A percentile compares a stretch with the other conserved stretches of the same genome.
phyloP scores from a whole-genome alignment of 306 rosid species.

The Lathyrus tuberosus region DNA sequence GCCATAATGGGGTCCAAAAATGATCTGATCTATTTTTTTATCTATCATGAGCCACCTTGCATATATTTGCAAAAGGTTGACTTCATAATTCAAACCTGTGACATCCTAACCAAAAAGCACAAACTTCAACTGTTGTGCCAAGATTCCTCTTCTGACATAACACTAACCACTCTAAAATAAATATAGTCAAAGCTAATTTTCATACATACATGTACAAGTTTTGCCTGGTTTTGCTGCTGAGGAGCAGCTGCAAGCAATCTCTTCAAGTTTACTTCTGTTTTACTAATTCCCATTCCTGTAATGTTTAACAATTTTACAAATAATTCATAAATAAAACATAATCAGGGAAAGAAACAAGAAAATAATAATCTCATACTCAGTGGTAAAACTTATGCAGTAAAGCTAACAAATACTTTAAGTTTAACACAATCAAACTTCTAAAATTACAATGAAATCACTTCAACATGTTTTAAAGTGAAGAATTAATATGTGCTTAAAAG shows the following conservation, averaged over 20 bases:
- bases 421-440: not conserved
- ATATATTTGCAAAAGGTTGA: no score
- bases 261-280: slow-evolving; percentile 83
- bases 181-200: slow-evolving; percentile 3
- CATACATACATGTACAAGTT: slow-evolving; percentile 78
- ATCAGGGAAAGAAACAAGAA: slow-evolving; percentile 17
- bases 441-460: not conserved
- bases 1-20: no score
- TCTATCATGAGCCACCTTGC: no score
- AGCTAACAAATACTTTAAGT: not conserved
- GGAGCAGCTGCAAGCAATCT: slow-evolving; percentile 88
- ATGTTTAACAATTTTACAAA: slow-evolving; percentile 5
- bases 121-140: no score
- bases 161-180: slow-evolving; percentile 1
- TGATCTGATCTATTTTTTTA: no score
- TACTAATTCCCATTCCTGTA: slow-evolving; percentile 76
- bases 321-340: slow-evolving; percentile 14
- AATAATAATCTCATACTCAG: slow-evolving; percentile 10
- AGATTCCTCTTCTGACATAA: slow-evolving; percentile 22
- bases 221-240: slow-evolving; percentile 81
- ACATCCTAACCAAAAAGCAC: no score
- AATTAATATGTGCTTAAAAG: no score
- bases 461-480: no score
- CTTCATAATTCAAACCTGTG: no score
- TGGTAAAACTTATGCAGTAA: not conserved